A percentile compares a stretch with the other conserved stretches of the same genome.
phyloP scores from a whole-genome alignment of 768 basidiomycete genomes.

The Kwoniella pini region DNA sequence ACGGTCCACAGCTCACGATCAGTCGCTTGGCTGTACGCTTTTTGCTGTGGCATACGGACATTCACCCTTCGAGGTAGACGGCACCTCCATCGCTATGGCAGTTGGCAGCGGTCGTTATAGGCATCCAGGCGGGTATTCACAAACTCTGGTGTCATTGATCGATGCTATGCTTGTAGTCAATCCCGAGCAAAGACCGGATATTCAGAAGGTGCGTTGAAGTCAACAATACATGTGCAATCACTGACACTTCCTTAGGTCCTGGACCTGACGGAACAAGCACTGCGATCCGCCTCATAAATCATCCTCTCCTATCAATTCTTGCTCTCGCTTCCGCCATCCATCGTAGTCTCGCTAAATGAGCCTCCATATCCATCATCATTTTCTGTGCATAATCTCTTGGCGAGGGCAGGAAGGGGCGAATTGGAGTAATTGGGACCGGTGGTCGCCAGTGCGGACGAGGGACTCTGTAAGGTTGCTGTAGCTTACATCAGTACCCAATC shows the following conservation, averaged over 20 bases:
- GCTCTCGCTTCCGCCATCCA: constrained; percentile 14
- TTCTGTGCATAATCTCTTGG: constrained; percentile 4
- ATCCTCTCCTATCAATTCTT: constrained; percentile 3
- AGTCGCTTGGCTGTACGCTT: constrained; percentile 95
- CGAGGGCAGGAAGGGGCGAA: neutral
- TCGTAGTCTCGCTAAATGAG: constrained; percentile 8
- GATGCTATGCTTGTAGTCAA: constrained; percentile 81
- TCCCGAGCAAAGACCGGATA: constrained; percentile 78
- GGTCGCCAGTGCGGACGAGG: constrained; percentile 12
- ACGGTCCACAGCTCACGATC: neutral
- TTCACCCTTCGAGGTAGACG: constrained; percentile 97
- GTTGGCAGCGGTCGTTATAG: constrained; percentile 90
- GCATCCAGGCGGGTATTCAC: constrained; percentile 67
- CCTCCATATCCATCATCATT: constrained; percentile 14
- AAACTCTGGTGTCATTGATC: constrained; percentile 63
- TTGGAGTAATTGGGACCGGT: neutral
- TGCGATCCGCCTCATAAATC: constrained; percentile 3
- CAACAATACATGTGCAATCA: neutral
- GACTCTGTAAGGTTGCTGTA: neutral
- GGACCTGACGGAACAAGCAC: constrained; percentile 36
- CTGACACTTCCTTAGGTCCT: constrained; percentile 59
- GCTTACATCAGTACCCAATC: neutral
- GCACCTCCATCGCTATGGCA: constrained; percentile 96
- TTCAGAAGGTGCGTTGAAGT: constrained; percentile 58
- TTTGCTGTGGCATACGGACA: constrained; percentile 93